Base-by-base conservation (phyloP, 768 basidiomycete species). In the Termitomyces sp. region DNA sequence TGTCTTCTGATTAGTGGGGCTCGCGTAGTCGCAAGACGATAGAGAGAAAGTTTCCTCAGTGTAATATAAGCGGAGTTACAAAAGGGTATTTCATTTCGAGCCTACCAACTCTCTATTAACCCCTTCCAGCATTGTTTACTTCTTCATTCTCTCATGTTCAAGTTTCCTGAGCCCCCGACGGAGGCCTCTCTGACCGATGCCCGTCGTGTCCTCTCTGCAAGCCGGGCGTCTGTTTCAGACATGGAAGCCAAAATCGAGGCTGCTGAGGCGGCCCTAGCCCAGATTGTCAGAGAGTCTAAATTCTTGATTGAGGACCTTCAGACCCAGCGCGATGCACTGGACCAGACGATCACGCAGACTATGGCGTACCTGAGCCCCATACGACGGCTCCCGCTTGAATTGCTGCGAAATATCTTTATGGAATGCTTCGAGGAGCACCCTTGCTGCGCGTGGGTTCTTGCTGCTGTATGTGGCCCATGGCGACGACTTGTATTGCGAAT, bases 381-480 rank as follows among this genome's bases (percentile, higher is more conserved):
- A 59, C 76, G 85, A 28, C 74, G 86, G 41, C 74, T 92, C 25
- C 89, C 89, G 1, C 71, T 78, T 37, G 90, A 92, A 62, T 72
- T 92, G n/a, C 75, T 91, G 49, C 77, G 85, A 53, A 80, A 84
- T 56, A 82, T 92, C 63, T 92, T 92, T 65, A 66, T 82, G 59
- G 80, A 81, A 70, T 79, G 78, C 62, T 90, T 88, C 60, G 82
- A 86, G 54, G 80, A 82, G 54, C 77, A 86, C 66, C 80, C 86
- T n/a, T 86, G 84, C 64, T 83, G 81, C 64, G 85, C 86, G 7
- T 91, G 89, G 89, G 79, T 85, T 23, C 78, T 91, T 41, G 78
- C 87, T 3, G 79, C 86, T 0, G 88, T 91, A 3, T 89, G 82
- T 60, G 66, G 76, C 7, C 71, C 79, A 16, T 91, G 89, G 89